Conservation (phyloP, 1,284 basidiomycete species). For the Fomes fomentarius region DNA sequence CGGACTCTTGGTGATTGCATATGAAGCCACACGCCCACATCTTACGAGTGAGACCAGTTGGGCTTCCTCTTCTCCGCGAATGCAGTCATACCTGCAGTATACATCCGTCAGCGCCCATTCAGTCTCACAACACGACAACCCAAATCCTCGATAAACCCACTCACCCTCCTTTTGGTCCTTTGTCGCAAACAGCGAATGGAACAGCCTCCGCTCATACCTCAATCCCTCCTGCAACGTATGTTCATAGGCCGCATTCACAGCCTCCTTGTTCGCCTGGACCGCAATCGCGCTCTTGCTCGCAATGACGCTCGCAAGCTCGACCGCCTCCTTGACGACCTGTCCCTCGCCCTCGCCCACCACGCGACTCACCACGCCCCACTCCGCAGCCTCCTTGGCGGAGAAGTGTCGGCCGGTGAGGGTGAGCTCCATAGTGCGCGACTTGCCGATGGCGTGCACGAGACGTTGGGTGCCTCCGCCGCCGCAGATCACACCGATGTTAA, state of each 20-base stretch:
- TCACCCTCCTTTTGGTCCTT: slow-evolving; percentile 96
- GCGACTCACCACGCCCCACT: slow-evolving; percentile 84
- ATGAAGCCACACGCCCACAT: not conserved
- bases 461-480: slow-evolving; percentile 82
- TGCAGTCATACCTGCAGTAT: slow-evolving; percentile 86
- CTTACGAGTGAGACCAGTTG: slow-evolving; percentile 70
- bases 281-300: slow-evolving; percentile 86
- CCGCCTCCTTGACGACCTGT: slow-evolving; percentile 86
- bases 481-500: slow-evolving; percentile 96
- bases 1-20: too few relatives aligned
- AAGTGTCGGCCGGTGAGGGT: slow-evolving; percentile 88
- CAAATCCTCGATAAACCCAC: slow-evolving; percentile 32
- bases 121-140: not conserved
- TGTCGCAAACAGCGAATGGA: slow-evolving; percentile 94
- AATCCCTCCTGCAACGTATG: slow-evolving; percentile 83
- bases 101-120: not conserved
- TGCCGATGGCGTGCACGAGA: slow-evolving; percentile 87
- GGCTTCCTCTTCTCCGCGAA: slow-evolving; percentile 97
- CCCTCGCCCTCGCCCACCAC: slow-evolving; percentile 81
- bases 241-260: slow-evolving; percentile 92
- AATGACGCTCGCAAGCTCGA: slow-evolving; percentile 82
- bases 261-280: slow-evolving; percentile 93
- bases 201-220: slow-evolving; percentile 86
- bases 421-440: slow-evolving; percentile 96
- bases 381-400: slow-evolving; percentile 81